phyloP scores from a whole-genome alignment of 768 basidiomycete species.

The Lentinula lateritia region DNA sequence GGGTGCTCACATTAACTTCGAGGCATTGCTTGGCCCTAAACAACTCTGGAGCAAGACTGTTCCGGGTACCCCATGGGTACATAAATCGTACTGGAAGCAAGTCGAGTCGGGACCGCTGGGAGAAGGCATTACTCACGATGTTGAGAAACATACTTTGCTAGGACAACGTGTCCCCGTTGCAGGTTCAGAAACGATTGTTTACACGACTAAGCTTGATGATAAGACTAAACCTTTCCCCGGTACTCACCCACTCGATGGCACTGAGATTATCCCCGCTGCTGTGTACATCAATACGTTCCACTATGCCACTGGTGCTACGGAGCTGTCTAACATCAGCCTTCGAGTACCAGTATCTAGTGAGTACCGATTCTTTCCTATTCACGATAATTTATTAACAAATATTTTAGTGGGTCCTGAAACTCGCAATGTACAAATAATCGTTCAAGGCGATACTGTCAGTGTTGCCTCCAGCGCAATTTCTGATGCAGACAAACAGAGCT shows the following conservation, averaged over 20 bases:
- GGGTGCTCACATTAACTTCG: not conserved
- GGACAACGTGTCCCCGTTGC: not conserved
- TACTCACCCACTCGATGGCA: not conserved
- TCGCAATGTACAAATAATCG: constrained; percentile 1
- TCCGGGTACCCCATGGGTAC: not conserved
- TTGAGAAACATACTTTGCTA: not conserved
- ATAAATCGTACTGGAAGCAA: not conserved
- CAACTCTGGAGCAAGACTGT: not conserved
- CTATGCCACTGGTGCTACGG: not conserved
- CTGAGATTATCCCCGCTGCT: not conserved
- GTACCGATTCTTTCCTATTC: not conserved
- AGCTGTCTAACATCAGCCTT: not conserved
- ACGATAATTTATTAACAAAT: not conserved
- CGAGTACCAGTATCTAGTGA: not conserved
- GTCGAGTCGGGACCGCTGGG: not conserved
- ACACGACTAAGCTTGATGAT: not conserved
- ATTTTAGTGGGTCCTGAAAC: not conserved
- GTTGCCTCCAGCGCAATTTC: not conserved
- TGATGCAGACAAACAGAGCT: not conserved
- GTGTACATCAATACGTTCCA: constrained; percentile 2
- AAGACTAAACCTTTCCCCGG: constrained; percentile 4
- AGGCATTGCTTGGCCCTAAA: not conserved
- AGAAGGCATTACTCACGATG: not conserved
- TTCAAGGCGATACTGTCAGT: not conserved
- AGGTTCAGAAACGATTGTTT: not conserved